Evolutionary conservation across 305 asterid genomes (phyloP).

Genomic region (Solanum chacoense): DNA sequence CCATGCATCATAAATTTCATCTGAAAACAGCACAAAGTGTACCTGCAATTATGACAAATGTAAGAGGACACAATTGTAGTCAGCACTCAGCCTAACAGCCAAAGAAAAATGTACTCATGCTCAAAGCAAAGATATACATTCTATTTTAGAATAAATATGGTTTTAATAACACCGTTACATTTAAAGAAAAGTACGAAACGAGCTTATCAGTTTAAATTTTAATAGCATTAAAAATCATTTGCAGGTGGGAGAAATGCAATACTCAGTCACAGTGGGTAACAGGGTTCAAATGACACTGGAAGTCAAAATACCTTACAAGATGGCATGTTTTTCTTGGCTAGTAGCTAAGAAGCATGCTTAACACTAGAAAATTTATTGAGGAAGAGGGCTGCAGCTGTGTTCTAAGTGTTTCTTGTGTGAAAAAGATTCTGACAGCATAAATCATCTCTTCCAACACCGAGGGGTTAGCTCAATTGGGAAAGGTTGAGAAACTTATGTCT

Average conservation of each 20-base stretch:
- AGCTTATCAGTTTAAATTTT: not conserved
- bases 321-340: not conserved
- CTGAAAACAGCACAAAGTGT: slow-evolving; percentile 70
- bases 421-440: not conserved
- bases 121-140: not conserved
- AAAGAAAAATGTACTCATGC: not conserved
- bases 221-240: not conserved
- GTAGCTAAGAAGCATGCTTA: not conserved
- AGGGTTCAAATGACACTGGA: not conserved
- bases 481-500: not conserved
- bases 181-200: not conserved
- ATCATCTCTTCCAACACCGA: not conserved
- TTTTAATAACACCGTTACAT: not conserved
- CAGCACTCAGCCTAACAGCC: not conserved
- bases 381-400: not conserved
- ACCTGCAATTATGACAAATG: slow-evolving; percentile 33
- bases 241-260: not conserved
- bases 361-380: not conserved
- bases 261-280: not conserved
- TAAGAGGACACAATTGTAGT: not conserved
- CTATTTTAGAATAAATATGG: not conserved
- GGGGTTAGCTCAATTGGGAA: not conserved
- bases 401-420: not conserved
- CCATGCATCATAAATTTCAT: slow-evolving; percentile 76
- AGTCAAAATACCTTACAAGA: not conserved